Percentiles rank a stretch among this genome's conserved stretches.
Evolutionary conservation across 2,329 filamentous ascomycete species (phyloP).

Genomic region (Talaromyces verruculosus): DNA sequence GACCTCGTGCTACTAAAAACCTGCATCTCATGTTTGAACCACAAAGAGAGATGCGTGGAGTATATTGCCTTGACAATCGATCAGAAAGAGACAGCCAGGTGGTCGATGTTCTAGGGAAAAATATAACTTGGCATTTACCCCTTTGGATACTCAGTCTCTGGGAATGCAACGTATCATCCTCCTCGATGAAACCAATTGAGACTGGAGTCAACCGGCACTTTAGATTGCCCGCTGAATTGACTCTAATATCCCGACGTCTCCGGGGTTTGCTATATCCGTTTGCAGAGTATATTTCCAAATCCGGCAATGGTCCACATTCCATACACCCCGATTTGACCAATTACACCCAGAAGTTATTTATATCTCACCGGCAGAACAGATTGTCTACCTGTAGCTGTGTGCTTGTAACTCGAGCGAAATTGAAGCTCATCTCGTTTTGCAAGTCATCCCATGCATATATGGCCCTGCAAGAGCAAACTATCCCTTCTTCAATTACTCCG

Average conservation of each 20-base stretch:
- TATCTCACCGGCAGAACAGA: neutral
- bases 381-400: neutral
- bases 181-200: slow-evolving; percentile 4
- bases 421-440: neutral
- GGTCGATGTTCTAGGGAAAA: neutral
- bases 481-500: slow-evolving; percentile 5
- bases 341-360: neutral
- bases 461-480: neutral
- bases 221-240: neutral
- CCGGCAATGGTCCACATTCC: slow-evolving; percentile 13
- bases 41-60: neutral
- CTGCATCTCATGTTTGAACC: neutral
- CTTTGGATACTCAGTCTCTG: slow-evolving; percentile 55
- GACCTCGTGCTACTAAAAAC: neutral
- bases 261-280: slow-evolving; percentile 11
- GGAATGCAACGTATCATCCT: slow-evolving; percentile 15
- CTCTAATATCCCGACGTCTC: slow-evolving; percentile 6
- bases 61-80: neutral
- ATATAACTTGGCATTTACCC: slow-evolving; percentile 45
- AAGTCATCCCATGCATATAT: neutral
- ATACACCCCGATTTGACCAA: neutral
- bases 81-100: neutral
- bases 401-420: neutral
- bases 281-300: slow-evolving; percentile 18
- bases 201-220: neutral